Evolutionary conservation across 331 rosid genomes (phyloP), one percentile per base, ranked within the genome.

Genomic region (Prunus yedoensis): DNA sequence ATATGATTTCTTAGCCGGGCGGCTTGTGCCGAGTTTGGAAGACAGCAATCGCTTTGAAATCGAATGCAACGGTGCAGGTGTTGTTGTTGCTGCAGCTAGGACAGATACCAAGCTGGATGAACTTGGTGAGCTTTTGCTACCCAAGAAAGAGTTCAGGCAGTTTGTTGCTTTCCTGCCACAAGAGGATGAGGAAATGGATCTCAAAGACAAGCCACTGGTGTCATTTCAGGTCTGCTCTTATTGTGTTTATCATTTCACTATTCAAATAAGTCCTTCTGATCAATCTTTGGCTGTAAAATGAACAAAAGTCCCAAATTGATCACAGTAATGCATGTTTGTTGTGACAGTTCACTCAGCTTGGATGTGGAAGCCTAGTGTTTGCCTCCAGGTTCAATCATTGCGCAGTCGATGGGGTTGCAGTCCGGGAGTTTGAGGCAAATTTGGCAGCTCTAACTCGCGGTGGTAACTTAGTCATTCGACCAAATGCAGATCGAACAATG

Each of bases 351-450:
- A 86, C 90, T 41, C 87, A 84, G 17, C 86, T 88, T 76, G 87
- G 82, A 25, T 86, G 90, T 64, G 90, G 93, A 71, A 87, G 90
- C 54, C 71, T 84, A 49, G 90, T 90, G 12, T 86, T 88, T 3
- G 86, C 83, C 18, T 75, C 90, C 71, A 80, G 68, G 62, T 82
- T 80, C 76, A 88, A 88, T 62, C 93, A 88, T 18, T 87, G 90
- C 80, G 60, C 76, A 14, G 65, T 88, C 0, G 93, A 86, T 28
- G 93, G 90, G 1, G 27, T 82, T 52, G 74, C 85, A 56, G 62
- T 85, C 1, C 81, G 79, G 66, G 86, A 86, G 38, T 82, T 86
- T 56, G 88, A 84, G 76, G 79, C 27, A 2, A 88, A 82, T 66
- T 73, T 88, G 21, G 89, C 89, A 12, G 80, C 90, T 18, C 51